These are phyloP conservation scores for Penicillium sp. DNA, from an alignment of 2,329 filamentous ascomycete species.

Conservation along the genomic window DNA sequence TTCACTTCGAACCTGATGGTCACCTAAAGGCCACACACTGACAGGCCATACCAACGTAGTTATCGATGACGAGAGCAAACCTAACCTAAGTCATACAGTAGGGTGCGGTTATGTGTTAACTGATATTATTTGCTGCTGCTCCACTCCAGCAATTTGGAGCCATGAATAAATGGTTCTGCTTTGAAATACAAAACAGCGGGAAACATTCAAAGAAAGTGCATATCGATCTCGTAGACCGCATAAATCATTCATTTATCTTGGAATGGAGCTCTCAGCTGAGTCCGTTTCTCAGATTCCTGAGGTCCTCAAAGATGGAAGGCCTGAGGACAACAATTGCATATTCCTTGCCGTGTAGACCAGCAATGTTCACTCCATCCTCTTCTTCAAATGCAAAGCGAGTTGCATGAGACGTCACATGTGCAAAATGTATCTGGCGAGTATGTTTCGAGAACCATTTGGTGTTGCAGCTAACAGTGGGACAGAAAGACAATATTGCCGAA, in stretches of 20 bases:
- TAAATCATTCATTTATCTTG: background rate
- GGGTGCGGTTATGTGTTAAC: background rate
- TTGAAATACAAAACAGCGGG: background rate
- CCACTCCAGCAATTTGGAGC: background rate
- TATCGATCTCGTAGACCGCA: background rate
- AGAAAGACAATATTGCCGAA: background rate
- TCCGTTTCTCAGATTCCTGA: background rate
- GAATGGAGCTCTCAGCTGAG: background rate
- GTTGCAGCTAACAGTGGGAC: background rate
- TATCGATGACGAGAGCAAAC: background rate
- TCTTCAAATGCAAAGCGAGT: background rate
- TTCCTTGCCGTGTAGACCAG: background rate
- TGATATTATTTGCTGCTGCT: background rate
- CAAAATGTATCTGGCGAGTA: background rate
- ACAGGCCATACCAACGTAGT: background rate
- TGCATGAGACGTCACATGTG: background rate
- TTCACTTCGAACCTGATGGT: background rate
- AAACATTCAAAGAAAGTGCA: background rate
- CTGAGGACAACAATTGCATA: background rate
- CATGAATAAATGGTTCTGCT: background rate
- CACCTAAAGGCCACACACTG: background rate
- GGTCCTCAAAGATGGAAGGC: background rate
- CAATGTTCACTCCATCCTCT: background rate
- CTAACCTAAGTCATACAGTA: background rate
- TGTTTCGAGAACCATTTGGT: background rate